Percentiles rank a stretch among this genome's conserved stretches.
Conservation (phyloP, 2,329 filamentous ascomycete genomes). For the Amylocarpus encephaloides region DNA sequence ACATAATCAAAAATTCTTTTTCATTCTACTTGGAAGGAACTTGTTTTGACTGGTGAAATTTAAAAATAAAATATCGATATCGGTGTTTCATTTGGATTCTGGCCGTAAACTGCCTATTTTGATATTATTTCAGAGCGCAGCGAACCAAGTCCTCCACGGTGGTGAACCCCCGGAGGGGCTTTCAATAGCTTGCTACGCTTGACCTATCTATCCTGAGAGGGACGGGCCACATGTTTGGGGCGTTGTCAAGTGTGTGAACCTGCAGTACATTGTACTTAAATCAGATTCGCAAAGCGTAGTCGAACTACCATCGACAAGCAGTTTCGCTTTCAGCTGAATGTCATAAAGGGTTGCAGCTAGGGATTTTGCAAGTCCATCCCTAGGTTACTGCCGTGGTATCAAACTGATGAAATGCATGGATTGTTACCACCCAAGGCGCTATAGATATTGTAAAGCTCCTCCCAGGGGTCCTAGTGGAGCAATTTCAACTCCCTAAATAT, state of each 20-base stretch:
- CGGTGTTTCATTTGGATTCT: too few relatives aligned
- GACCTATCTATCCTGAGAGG: too few relatives aligned
- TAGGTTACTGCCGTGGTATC: not conserved
- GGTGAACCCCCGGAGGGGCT: too few relatives aligned
- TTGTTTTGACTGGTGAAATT: too few relatives aligned
- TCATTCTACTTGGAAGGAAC: too few relatives aligned
- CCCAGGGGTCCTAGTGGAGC: slow-evolving; percentile 52
- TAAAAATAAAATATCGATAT: too few relatives aligned
- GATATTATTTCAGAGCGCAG: too few relatives aligned
- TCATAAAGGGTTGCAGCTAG: not conserved
- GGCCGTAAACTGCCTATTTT: too few relatives aligned
- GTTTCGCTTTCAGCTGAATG: slow-evolving; percentile 13
- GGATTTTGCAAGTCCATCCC: not conserved
- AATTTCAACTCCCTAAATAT: slow-evolving; percentile 58
- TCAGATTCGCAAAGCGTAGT: slow-evolving; percentile 30
- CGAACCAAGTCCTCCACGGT: too few relatives aligned
- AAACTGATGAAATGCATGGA: slow-evolving; percentile 44
- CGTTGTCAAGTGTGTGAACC: slow-evolving; percentile 33
- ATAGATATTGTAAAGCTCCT: slow-evolving; percentile 56
- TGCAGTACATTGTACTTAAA: slow-evolving; percentile 35
- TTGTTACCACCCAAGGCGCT: slow-evolving; percentile 55
- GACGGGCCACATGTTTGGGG: slow-evolving; percentile 35
- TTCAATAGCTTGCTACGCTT: too few relatives aligned
- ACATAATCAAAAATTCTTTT: too few relatives aligned
- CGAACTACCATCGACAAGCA: slow-evolving; percentile 3